Evolutionary conservation across 2,329 filamentous ascomycete genomes (phyloP).

Genomic region (Hymenoscyphus repandus): DNA sequence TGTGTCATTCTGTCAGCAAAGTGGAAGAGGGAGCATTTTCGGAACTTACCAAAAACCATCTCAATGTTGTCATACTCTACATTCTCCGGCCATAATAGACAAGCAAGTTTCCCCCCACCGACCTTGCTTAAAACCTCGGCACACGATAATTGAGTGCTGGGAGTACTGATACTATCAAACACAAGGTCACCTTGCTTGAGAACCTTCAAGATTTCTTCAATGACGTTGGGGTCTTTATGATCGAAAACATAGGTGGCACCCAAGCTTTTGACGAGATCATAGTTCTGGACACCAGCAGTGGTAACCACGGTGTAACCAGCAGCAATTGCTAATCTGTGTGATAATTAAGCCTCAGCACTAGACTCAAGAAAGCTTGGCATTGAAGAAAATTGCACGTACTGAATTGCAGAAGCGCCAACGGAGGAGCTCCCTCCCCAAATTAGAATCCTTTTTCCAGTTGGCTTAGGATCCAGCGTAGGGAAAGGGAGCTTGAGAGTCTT

Average conservation of each 20-base stretch:
- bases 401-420: slow-evolving; percentile 18
- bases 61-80: slow-evolving; percentile 22
- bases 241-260: slow-evolving; percentile 44
- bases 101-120: slow-evolving; percentile 23
- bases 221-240: slow-evolving; percentile 30
- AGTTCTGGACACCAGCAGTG: slow-evolving; percentile 39
- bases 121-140: slow-evolving; percentile 27
- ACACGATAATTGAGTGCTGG: slow-evolving; percentile 20
- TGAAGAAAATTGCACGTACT: background rate
- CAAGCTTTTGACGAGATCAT: slow-evolving; percentile 34
- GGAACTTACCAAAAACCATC: slow-evolving; percentile 23
- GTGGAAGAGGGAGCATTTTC: background rate
- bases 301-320: slow-evolving; percentile 38
- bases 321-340: slow-evolving; percentile 12
- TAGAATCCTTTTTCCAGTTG: slow-evolving; percentile 17
- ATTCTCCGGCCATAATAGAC: slow-evolving; percentile 11
- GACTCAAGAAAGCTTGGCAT: no score
- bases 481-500: slow-evolving; percentile 12
- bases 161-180: slow-evolving; percentile 27
- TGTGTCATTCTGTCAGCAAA: background rate
- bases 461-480: slow-evolving; percentile 11
- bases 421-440: slow-evolving; percentile 24
- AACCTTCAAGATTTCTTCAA: slow-evolving; percentile 14
- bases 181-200: slow-evolving; percentile 12
- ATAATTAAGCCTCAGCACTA: no score